Percentiles rank a stretch among this genome's conserved stretches.
Conservation (phyloP, 148 eudicot genomes). For the Bassia scoparia region DNA sequence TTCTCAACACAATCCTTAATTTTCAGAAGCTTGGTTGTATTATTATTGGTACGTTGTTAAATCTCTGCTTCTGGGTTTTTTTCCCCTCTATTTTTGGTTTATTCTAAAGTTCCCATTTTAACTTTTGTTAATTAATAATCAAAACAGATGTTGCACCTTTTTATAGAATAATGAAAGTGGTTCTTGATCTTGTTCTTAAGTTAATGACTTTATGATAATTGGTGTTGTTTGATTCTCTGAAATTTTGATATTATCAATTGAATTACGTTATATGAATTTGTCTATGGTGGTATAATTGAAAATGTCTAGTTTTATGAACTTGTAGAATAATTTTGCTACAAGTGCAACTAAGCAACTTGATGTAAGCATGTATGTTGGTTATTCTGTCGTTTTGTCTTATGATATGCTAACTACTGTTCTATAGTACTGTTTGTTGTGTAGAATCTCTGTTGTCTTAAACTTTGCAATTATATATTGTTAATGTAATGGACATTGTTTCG, state of each 20-base stretch:
- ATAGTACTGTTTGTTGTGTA: no score
- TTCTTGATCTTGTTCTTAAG: neutral
- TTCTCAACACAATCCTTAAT: neutral
- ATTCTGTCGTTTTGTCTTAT: constrained; percentile 6
- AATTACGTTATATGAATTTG: no score
- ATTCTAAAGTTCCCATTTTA: neutral
- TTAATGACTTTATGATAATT: neutral
- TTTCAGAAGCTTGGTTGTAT: neutral
- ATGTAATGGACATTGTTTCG: no score
- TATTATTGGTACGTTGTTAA: constrained; percentile 16
- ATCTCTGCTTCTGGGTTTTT: neutral
- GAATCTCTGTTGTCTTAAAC: no score
- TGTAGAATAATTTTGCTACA: neutral
- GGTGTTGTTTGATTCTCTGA: no score
- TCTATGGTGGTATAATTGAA: no score
- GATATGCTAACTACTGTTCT: neutral
- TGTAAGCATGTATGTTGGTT: neutral
- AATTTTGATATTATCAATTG: no score
- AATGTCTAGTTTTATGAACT: neutral
- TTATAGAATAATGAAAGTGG: neutral
- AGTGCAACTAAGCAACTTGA: constrained; percentile 3
- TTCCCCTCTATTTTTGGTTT: neutral
- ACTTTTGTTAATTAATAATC: neutral
- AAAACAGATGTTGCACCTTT: neutral
- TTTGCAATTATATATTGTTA: no score